These are phyloP conservation scores for Suillus subalutaceus DNA, from an alignment of 768 basidiomycete species.

Conservation along the genomic window DNA sequence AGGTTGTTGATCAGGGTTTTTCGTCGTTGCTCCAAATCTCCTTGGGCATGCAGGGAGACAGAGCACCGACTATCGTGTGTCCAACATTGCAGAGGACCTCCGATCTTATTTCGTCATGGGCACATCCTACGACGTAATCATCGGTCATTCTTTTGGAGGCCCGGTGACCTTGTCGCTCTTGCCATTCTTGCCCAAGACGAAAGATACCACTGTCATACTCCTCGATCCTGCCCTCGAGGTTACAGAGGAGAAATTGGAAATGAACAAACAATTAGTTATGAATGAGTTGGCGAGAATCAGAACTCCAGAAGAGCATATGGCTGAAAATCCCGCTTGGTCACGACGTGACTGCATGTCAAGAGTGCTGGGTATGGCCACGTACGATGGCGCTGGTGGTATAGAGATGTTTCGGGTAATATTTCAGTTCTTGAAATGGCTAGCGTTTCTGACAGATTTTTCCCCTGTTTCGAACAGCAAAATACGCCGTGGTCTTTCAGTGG, in stretches of 20 bases:
- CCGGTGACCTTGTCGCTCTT: neutral
- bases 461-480: neutral
- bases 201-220: neutral
- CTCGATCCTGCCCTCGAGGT: neutral
- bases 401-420: neutral
- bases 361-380: neutral
- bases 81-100: constrained; percentile 1
- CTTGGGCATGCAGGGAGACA: constrained; percentile 1
- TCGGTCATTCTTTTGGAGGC: neutral
- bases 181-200: neutral
- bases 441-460: neutral
- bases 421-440: neutral
- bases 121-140: neutral
- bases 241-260: neutral
- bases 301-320: neutral
- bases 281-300: neutral
- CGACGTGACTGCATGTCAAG: neutral
- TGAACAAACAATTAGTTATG: neutral
- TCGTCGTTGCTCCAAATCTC: constrained; percentile 2
- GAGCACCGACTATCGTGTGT: neutral
- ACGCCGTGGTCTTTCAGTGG: neutral
- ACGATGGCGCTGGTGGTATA: neutral
- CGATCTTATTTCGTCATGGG: neutral
- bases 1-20: neutral
- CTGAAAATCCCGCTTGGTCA: neutral